Base-by-base conservation (phyloP, 139 green algal genomes). In the Prasinococcaceae sp. region DNA sequence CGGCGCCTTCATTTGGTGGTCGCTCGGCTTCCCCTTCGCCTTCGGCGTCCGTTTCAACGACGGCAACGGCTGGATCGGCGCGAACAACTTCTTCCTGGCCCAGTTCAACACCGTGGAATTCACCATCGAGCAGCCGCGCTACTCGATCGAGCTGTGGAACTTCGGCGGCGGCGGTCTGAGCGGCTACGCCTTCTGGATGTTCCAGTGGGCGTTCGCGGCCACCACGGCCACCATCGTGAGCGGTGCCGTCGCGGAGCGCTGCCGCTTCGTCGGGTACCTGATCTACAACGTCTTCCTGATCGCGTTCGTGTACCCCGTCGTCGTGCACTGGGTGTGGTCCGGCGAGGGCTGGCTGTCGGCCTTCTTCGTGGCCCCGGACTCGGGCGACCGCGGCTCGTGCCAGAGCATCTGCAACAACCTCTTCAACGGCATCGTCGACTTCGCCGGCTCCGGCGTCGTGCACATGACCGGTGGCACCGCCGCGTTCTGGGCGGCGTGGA, bases 381-480 rank as follows among this genome's bases (percentile, higher is more conserved):
- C 73, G 16, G 48, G 49, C 20, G 47, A 20, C 45, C 28, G n/a
- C n/a, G n/a, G n/a, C n/a, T n/a, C 20, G 6, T 53, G 36, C 36
- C 17, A 42, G 16, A n/a, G n/a, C n/a, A n/a, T n/a, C n/a, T n/a
- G 6, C n/a, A n/a, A n/a, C n/a, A n/a, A n/a, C n/a, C n/a, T n/a
- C n/a, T n/a, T n/a, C n/a, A 56, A 71, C 35, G 60, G 60, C 22
- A 64, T 84, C 38, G 72, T 92, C 10, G 82, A 92, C 68, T 88
- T 80, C 52, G 81, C 82, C 16, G 79, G 76, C 24, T 70, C 58
- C 46, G 69, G 67, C 29, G 45, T 78, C 54, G 70, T 78, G 41
- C 70, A 78, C 66, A 72, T 81, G 60, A 70, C 50, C 22, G 86
- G 82, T 24, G 86, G 84, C 40, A 67, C 77, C 28, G 86, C 84